These are phyloP conservation scores for Macaranga tanarius DNA, from an alignment of 441 rosid species.

Conservation along the genomic window DNA sequence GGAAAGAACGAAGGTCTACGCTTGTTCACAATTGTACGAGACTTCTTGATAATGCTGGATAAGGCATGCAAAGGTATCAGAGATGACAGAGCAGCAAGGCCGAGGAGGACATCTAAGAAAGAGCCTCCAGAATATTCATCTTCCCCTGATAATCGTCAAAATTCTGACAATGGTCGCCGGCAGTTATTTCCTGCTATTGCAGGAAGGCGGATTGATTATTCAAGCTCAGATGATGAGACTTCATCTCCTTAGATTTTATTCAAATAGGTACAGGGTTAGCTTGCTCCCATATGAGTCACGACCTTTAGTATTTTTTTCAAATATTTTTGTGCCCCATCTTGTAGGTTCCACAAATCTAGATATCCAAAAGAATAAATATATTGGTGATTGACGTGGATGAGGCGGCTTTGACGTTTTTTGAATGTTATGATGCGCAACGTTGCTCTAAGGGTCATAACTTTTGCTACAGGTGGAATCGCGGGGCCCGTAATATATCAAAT, in stretches of 20 bases:
- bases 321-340: too few species aligned
- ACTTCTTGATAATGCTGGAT: conserved; percentile 76
- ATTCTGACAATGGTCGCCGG: conserved; percentile 36
- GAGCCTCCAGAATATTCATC: conserved; percentile 30
- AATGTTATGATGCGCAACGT: too few species aligned
- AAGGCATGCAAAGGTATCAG: conserved; percentile 72
- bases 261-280: conserved; percentile 18
- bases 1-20: conserved; percentile 88
- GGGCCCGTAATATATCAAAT: too few species aligned
- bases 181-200: conserved; percentile 64
- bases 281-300: not conserved
- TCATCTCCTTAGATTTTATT: conserved; percentile 25
- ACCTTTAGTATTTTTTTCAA: not conserved
- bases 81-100: conserved; percentile 38
- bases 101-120: conserved; percentile 31
- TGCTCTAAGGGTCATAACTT: too few species aligned
- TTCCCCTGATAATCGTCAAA: conserved; percentile 35
- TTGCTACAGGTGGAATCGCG: too few species aligned
- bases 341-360: too few species aligned
- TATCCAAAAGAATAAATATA: too few species aligned
- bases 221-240: conserved; percentile 62
- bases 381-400: too few species aligned
- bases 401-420: too few species aligned
- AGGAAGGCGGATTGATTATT: conserved; percentile 46
- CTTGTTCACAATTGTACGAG: conserved; percentile 71